Evolutionary conservation across 2,329 filamentous ascomycete genomes (phyloP).

Genomic region (Pseudogymnoascus sp.): DNA sequence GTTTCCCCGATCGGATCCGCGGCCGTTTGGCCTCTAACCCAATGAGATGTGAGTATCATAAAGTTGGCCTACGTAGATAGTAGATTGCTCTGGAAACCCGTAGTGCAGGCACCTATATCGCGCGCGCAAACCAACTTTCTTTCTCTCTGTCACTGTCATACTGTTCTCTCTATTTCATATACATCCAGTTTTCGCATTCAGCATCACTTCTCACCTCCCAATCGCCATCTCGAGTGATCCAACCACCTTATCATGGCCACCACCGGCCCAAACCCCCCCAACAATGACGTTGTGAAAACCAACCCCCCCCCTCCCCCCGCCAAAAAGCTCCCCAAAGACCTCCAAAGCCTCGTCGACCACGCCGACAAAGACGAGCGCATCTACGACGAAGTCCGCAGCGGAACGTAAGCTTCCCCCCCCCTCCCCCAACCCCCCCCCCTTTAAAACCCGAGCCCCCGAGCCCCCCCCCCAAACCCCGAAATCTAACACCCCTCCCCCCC

Average conservation of each 20-base stretch:
- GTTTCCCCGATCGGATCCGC: not conserved
- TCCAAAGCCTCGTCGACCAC: constrained; percentile 51
- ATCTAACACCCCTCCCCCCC: constrained; percentile 17
- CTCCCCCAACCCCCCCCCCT: not conserved
- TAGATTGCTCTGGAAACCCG: not conserved
- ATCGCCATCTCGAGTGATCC: not conserved
- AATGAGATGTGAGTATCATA: not conserved
- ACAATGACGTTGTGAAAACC: constrained; percentile 19
- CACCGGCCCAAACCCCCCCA: constrained; percentile 26
- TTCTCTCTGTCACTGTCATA: not conserved
- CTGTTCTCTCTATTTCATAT: not conserved
- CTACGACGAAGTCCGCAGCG: constrained; percentile 69
- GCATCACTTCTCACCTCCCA: not conserved
- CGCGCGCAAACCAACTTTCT: not conserved
- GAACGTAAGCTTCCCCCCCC: constrained; percentile 52
- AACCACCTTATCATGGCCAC: not conserved
- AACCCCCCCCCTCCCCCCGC: constrained; percentile 29
- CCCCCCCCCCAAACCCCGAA: constrained; percentile 10
- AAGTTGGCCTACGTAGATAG: not conserved
- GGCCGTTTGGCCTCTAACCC: not conserved
- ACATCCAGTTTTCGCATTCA: not conserved
- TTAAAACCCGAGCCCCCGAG: not conserved
- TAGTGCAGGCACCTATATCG: not conserved
- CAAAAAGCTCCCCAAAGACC: constrained; percentile 43
- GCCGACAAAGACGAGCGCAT: constrained; percentile 59